A percentile compares a stretch with the other conserved stretches of the same genome.
Evolutionary conservation across 208 protist genomes (phyloP).

Genomic region (Trypanosoma brucei): DNA sequence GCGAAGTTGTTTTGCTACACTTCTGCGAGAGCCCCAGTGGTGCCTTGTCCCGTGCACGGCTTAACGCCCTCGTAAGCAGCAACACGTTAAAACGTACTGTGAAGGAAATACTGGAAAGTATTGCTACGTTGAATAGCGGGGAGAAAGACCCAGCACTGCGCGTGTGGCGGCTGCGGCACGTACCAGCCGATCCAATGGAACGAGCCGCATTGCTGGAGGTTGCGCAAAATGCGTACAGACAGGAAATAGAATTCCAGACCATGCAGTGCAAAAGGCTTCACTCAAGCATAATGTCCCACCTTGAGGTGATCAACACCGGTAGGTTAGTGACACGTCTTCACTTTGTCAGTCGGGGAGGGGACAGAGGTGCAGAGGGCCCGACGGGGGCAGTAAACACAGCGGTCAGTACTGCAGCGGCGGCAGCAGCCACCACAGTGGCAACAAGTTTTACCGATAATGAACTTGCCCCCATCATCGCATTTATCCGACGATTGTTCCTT

Average conservation of each 20-base stretch:
- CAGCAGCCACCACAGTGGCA: constrained; percentile 11
- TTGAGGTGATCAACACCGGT: constrained; percentile 39
- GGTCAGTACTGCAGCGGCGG: background rate
- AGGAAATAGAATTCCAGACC: constrained; percentile 47
- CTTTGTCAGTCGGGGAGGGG: constrained; percentile 9
- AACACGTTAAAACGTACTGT: constrained; percentile 33
- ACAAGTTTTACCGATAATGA: constrained; percentile 35
- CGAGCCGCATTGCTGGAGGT: constrained; percentile 12
- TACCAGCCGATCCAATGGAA: constrained; percentile 25
- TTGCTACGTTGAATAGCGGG: constrained; percentile 46
- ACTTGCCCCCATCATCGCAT: constrained; percentile 46
- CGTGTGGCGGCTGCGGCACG: constrained; percentile 62
- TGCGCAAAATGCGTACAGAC: constrained; percentile 31
- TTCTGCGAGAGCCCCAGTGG: constrained; percentile 68
- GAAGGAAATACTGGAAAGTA: constrained; percentile 60
- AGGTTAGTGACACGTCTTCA: constrained; percentile 33
- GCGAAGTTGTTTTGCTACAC: constrained; percentile 55
- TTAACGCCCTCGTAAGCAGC: constrained; percentile 53
- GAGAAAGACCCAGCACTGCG: constrained; percentile 46
- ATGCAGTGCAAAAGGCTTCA: constrained; percentile 42
- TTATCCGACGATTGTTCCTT: constrained; percentile 67
- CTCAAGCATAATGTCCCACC: constrained; percentile 33
- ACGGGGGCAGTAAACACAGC: constrained; percentile 4
- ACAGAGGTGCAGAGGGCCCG: background rate
- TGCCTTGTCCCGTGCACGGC: constrained; percentile 37